These are phyloP conservation scores for Blastocrithidia nonstop DNA, from an alignment of 208 protist species.

Conservation along the genomic window DNA sequence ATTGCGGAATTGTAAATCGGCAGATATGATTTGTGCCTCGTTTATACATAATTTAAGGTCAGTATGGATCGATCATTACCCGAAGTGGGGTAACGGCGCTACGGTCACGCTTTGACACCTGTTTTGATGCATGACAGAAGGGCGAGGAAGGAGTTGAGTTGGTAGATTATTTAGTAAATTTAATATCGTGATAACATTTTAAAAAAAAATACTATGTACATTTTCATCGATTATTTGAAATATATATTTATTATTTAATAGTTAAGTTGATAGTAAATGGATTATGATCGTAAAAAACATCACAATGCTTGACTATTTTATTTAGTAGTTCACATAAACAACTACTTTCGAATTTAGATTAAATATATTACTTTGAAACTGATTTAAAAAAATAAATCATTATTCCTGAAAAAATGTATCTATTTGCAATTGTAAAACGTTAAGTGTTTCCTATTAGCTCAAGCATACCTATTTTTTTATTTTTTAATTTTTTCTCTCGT, in stretches of 20 bases:
- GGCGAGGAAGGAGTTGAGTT: constrained; percentile 17
- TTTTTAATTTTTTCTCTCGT: no score
- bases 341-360: no score
- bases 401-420: no score
- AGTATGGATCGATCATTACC: constrained; percentile 37
- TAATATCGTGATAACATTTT: neutral
- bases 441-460: no score
- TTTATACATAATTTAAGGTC: constrained; percentile 49
- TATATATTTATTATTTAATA: neutral
- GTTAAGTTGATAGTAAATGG: no score
- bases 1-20: constrained; percentile 33
- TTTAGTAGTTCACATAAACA: no score
- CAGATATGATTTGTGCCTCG: constrained; percentile 35
- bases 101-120: constrained; percentile 31
- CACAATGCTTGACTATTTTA: no score
- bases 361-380: no score
- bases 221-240: neutral
- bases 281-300: no score
- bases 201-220: neutral
- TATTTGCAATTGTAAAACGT: no score
- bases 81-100: constrained; percentile 55
- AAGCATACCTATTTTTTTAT: no score
- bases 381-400: no score
- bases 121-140: constrained; percentile 36
- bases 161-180: constrained; percentile 10